Percentiles rank a stretch among this genome's conserved stretches.
phyloP scores from a whole-genome alignment of 2,329 filamentous ascomycete species.

The Pseudopyricularia javanii region DNA sequence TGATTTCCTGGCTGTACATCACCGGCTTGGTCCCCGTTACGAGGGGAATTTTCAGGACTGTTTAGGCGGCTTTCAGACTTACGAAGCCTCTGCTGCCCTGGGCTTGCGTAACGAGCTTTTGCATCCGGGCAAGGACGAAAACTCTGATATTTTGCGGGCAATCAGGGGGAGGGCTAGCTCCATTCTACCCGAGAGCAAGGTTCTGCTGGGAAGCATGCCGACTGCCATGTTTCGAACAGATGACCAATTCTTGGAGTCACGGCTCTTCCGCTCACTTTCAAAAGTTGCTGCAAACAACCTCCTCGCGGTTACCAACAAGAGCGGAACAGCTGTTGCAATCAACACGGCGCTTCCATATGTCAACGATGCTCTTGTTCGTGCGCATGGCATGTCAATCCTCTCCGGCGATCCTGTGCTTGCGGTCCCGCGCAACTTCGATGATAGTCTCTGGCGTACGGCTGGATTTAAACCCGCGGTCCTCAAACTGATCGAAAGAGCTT shows the following conservation, averaged over 20 bases:
- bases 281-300: conserved; percentile 56
- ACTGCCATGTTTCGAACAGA: conserved; percentile 71
- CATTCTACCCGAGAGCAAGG: conserved; percentile 67
- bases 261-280: conserved; percentile 65
- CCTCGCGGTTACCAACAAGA: conserved; percentile 57
- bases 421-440: conserved; percentile 74
- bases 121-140: conserved; percentile 79
- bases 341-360: conserved; percentile 81
- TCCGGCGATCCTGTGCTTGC: conserved; percentile 74
- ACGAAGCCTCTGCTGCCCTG: conserved; percentile 80
- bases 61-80: conserved; percentile 90
- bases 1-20: conserved; percentile 83
- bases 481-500: conserved; percentile 70
- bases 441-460: conserved; percentile 85
- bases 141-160: conserved; percentile 80
- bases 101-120: conserved; percentile 86
- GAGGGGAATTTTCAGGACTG: conserved; percentile 96
- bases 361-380: conserved; percentile 73
- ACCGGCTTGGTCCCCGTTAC: conserved; percentile 79
- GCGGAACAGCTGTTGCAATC: conserved; percentile 67
- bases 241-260: conserved; percentile 65
- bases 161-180: conserved; percentile 76
- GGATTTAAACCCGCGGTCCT: conserved; percentile 79
- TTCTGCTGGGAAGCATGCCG: conserved; percentile 75
- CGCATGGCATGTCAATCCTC: conserved; percentile 70